phyloP scores from a whole-genome alignment of 2,329 filamentous ascomycete genomes.

The Pseudopithomyces maydicus region DNA sequence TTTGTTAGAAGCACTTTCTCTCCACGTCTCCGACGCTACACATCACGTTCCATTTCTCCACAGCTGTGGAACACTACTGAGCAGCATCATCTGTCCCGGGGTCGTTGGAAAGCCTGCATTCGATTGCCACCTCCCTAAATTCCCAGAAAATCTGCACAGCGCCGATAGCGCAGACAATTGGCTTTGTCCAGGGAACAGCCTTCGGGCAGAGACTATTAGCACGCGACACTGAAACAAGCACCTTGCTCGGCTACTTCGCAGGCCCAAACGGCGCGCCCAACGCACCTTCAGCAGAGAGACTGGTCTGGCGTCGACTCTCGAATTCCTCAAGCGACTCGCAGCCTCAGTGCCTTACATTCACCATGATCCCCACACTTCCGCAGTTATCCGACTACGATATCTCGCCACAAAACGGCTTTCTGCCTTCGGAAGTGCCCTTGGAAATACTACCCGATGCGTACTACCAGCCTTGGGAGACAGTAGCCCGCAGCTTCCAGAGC shows the following conservation, averaged over 20 bases:
- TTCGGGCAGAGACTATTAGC: neutral
- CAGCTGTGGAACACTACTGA: neutral
- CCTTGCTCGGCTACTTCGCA: neutral
- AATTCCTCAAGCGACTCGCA: neutral
- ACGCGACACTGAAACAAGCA: conserved; percentile 11
- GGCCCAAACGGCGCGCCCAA: neutral
- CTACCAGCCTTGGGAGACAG: conserved; percentile 92
- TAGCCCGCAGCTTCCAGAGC: conserved; percentile 83
- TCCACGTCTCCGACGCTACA: conserved; percentile 10
- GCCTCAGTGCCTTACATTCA: conserved; percentile 4
- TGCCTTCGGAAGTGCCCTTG: conserved; percentile 80
- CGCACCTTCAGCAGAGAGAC: neutral
- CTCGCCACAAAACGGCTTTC: conserved; percentile 81
- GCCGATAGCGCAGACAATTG: conserved; percentile 4
- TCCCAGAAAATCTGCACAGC: neutral
- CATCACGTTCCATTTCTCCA: conserved; percentile 12
- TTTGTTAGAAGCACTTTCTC: neutral
- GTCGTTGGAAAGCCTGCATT: neutral
- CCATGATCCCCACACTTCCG: conserved; percentile 51
- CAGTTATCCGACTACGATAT: conserved; percentile 77
- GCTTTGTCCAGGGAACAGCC: conserved; percentile 3
- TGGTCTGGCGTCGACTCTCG: neutral
- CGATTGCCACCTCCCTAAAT: neutral
- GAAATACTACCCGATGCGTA: conserved; percentile 83
- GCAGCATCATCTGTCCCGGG: conserved; percentile 1